phyloP scores from a whole-genome alignment of 257 asterid species.

The Plantago elongata region DNA sequence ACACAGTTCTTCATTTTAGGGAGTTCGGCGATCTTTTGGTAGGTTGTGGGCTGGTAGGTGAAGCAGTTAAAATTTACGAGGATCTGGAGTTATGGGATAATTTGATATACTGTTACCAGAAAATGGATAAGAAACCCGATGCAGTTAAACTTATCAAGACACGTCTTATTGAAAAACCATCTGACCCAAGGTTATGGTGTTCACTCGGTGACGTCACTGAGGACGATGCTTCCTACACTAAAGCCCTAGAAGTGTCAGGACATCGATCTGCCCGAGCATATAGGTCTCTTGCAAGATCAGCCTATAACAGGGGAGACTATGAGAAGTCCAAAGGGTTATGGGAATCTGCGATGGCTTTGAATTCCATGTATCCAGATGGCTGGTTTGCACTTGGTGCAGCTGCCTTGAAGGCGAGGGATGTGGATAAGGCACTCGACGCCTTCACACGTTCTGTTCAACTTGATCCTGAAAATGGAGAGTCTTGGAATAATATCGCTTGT shows the following conservation, averaged over 20 bases:
- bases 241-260: constrained; percentile 85
- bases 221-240: constrained; percentile 62
- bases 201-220: constrained; percentile 89
- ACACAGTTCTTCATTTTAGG: constrained; percentile 36
- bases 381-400: constrained; percentile 99
- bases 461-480: constrained; percentile 97
- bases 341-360: constrained; percentile 89
- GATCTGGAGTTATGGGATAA: constrained; percentile 98
- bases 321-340: constrained; percentile 67
- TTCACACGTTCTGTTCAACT: constrained; percentile 87
- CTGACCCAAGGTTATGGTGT: constrained; percentile 87
- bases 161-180: constrained; percentile 58
- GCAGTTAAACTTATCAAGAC: constrained; percentile 77
- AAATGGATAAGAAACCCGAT: constrained; percentile 88
- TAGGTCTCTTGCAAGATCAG: constrained; percentile 88
- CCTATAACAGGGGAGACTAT: constrained; percentile 79
- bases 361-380: constrained; percentile 84
- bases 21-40: constrained; percentile 85
- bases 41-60: constrained; percentile 85
- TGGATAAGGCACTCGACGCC: constrained; percentile 82
- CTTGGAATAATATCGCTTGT: constrained; percentile 96
- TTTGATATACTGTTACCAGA: constrained; percentile 69
- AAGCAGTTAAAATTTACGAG: constrained; percentile 77
- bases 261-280: constrained; percentile 77
- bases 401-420: constrained; percentile 72